Base-by-base conservation (phyloP, 2,329 filamentous ascomycete genomes). In the Biscogniauxia marginata region DNA sequence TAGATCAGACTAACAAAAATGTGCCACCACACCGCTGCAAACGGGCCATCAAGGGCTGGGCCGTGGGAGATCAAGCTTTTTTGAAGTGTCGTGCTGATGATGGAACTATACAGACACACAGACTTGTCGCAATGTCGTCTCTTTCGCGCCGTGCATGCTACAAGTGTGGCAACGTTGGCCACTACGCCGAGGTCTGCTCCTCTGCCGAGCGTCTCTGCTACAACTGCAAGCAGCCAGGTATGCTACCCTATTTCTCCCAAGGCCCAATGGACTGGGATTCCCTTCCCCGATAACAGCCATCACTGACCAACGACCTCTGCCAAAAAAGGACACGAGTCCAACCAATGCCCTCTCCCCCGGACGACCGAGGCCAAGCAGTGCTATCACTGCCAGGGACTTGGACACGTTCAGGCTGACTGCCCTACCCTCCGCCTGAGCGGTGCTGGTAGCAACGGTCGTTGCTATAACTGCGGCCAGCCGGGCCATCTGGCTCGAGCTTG, bases 331-430 rank as follows among this genome's bases (percentile, higher is more conserved):
- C 95, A 99, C 78, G 95, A 99, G 81, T 98, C 93, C 65, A 98
- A 96, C 80, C 90, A 89, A 75, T 99, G 95, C 84, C 95, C 95
- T 68, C 88, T 93, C 72, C 95, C 95, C 71, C 89, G 95, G 76
- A 97, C 93, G 60, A 97, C 95, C 63, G 95, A 99, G 80, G 92
- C 92, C 52, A 99, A 99, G 87, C 95, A 99, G 83, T 99, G 95
- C 86, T 99, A 99, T 77, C 95, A 98, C 80, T 99, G 95, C 84
- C 95, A 98, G 82, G 95, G 95, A 57, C 85, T 98, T 60, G 95
- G 95, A 65, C 95, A 99, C 74, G 95, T 99, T 70, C 95, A 99
- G 82, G 95, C 95, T 67, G 95, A 99, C 77, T 99, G 95, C 84
- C 95, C 95, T 70, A 98, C 95, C 61, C 85, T 99, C 63, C 91